Conservation (phyloP, 2,329 filamentous ascomycete genomes). For the Alternaria rosae region DNA sequence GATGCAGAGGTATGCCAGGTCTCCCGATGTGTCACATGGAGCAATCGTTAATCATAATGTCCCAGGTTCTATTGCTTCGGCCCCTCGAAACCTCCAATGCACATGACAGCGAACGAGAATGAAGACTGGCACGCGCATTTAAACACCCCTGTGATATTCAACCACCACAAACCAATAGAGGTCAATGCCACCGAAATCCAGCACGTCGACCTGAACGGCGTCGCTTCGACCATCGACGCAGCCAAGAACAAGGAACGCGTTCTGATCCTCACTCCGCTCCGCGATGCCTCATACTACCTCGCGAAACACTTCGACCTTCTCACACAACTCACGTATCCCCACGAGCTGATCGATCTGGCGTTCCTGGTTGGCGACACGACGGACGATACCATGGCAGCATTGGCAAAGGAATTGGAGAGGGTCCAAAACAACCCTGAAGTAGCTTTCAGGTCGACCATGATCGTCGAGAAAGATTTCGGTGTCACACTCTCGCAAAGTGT, state of each 20-base stretch:
- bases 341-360: slow-evolving; percentile 91
- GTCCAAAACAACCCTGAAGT: slow-evolving; percentile 81
- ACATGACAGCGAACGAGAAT: slow-evolving; percentile 92
- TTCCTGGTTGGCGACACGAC: slow-evolving; percentile 92
- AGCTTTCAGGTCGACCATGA: slow-evolving; percentile 82
- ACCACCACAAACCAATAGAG: slow-evolving; percentile 87
- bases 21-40: not conserved
- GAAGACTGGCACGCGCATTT: slow-evolving; percentile 87
- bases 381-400: slow-evolving; percentile 89
- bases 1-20: slow-evolving; percentile 79
- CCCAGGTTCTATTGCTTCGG: slow-evolving; percentile 96
- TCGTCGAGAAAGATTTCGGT: slow-evolving; percentile 92
- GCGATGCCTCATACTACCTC: slow-evolving; percentile 84
- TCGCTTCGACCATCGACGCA: slow-evolving; percentile 82
- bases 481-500: slow-evolving; percentile 78
- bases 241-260: slow-evolving; percentile 83
- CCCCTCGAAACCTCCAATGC: slow-evolving; percentile 91
- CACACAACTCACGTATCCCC: slow-evolving; percentile 88
- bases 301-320: slow-evolving; percentile 93
- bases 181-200: slow-evolving; percentile 82
- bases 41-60: slow-evolving; percentile 29
- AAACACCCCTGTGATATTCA: slow-evolving; percentile 93
- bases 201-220: slow-evolving; percentile 82
- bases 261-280: slow-evolving; percentile 89
- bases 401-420: slow-evolving; percentile 84